Evolutionary conservation across 2,329 filamentous ascomycete species (phyloP), one percentile per base, ranked within the genome.

Genomic region (Aspergillus ibericus): DNA sequence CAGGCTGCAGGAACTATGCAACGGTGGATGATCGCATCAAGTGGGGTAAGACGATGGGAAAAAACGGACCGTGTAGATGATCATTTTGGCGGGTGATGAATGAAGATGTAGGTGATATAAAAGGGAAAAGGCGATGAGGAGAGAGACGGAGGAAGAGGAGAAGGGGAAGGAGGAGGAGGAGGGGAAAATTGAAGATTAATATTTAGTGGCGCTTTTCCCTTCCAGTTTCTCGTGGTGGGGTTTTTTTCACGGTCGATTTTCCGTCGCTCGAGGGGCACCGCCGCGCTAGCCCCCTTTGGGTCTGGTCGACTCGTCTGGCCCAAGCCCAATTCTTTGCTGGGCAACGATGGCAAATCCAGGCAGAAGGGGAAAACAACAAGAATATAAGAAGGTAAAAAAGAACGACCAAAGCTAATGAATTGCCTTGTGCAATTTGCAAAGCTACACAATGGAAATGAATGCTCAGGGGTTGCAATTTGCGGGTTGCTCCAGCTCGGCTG

Each of bases 61-160:
- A 22, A 27, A 20, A 66, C 65, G 36, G 77, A 90, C 88, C 79
- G 82, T 87, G 85, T 77, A 91, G 75, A 91, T 90, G 76, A 90
- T 83, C 88, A 91, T 91, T 71, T 80, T 89, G 84, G 72, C 78
- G 78, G 76, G 46, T 59, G 63, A 44, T 59, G 63, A 42, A 63
- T 58, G 53, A 57, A 59, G 58, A 59, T 59, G 50, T 56, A 56
- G 56, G 59, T 58, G 42, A 52, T 48, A 46, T 35, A 65, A 60
- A 66, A 66, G 63, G 59, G 63, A 69, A 70, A 70, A 64, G 65
- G 63, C 55, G 56, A 44, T 62, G 62, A 55, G 60, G 25, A 55
- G 50, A 42, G 51, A 55, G 29, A 51, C 63, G 63, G 55, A 67
- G 68, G 70, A 69, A 66, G 64, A 66, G 38, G 36, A 64, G 64